Evolutionary conservation across 225 moss, liverwort and hornwort genomes (phyloP), one percentile per base, ranked within the genome.

Genomic region (Anthoceros angustus): DNA sequence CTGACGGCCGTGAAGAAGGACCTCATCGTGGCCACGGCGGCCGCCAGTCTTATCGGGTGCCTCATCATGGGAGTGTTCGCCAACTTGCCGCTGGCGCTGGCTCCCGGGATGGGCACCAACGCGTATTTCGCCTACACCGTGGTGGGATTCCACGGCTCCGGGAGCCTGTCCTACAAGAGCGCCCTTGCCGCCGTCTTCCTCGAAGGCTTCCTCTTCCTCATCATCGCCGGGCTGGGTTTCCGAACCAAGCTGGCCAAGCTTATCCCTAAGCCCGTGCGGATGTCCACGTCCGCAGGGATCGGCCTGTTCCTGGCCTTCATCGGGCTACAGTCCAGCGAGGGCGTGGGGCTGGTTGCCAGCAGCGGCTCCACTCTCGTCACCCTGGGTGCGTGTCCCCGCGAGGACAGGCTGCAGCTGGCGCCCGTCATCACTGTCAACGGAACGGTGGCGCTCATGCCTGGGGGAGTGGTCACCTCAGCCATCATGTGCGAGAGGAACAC

Each of bases 21-120:
- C 25, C 78, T 95, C 42, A 91, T 95, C 41, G 79, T 95, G 8
- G 94, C 91, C 40, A 95, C 94, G 0, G 94, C 91, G 8, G 88
- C 74, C 0, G 66, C 94, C 8, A 16, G 90, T 14, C 77, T 91
- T n/a, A 95, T 95, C 2, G 88, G 86, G 3, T 76, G 82, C 39
- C 84, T 76, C 80, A 95, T 95, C 65, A 95, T 91, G 94, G 94
- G 94, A 42, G 2, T 71, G 46, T 85, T 88, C 9, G 94, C 94
- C 0, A 95, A 91, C 64, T 67, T 95, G 16, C 94, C 94, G 0
- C 71, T 95, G 0, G 94, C 84, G 5, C 68, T 95, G 26, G 94
- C 94, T 26, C 94, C 94, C 0, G 94, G 94, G 9, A 95, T 95
- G 94, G 94, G 91, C 20, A 95, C 88, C 15, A 95, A 95, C 41